phyloP scores from a whole-genome alignment of 2,329 filamentous ascomycete genomes.

The Diaporthe nobilis region DNA sequence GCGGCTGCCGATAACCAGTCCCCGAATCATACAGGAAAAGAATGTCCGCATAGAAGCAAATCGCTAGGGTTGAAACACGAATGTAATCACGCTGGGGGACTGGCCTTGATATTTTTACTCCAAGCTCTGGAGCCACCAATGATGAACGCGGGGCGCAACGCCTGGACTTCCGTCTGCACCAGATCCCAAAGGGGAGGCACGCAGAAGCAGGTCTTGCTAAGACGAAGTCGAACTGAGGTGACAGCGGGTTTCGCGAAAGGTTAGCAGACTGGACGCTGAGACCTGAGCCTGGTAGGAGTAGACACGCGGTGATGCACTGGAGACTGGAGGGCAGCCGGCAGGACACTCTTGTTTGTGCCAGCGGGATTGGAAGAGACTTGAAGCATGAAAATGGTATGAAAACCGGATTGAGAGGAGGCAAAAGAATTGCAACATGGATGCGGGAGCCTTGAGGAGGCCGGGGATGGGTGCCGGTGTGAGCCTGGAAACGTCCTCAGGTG shows the following conservation, averaged over 20 bases:
- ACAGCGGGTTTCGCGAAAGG: not conserved
- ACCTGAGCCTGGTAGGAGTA: conserved; percentile 3
- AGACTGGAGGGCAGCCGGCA: not conserved
- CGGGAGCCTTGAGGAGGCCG: not conserved
- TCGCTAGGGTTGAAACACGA: no score
- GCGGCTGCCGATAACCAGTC: conserved; percentile 18
- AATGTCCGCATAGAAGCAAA: no score
- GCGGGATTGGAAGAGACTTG: not conserved
- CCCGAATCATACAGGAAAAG: not conserved
- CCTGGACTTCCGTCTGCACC: conserved; percentile 8
- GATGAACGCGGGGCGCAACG: conserved; percentile 10
- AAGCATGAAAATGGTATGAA: not conserved
- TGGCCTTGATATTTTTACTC: conserved; percentile 4
- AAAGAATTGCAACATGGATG: not conserved
- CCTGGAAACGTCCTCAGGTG: not conserved
- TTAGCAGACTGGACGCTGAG: not conserved
- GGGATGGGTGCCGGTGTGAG: not conserved
- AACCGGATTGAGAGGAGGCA: not conserved
- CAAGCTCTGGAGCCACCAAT: conserved; percentile 2
- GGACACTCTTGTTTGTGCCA: not conserved
- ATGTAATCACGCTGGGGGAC: conserved; percentile 13
- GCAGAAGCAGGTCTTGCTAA: conserved; percentile 9
- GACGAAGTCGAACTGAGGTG: conserved; percentile 17
- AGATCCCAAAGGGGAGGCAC: not conserved
- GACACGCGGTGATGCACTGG: not conserved